phyloP scores from a whole-genome alignment of 331 rosid genomes.

The Malus hybrid region DNA sequence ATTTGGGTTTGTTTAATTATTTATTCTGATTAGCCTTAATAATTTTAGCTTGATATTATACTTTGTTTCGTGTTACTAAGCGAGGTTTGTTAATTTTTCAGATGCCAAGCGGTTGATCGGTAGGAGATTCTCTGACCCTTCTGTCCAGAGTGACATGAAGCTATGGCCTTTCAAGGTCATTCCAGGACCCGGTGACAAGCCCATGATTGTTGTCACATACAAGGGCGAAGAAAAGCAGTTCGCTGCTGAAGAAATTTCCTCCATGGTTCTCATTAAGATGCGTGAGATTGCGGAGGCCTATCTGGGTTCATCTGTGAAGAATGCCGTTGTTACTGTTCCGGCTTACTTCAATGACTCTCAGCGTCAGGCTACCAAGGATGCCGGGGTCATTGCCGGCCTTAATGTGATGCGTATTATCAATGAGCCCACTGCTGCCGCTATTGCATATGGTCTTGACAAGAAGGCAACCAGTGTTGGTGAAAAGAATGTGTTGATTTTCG shows the following conservation, averaged over 20 bases:
- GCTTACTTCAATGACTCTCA: constrained; percentile 76
- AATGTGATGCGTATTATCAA: constrained; percentile 63
- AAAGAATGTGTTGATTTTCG: constrained; percentile 67
- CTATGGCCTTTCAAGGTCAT: constrained; percentile 69
- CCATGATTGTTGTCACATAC: constrained; percentile 56
- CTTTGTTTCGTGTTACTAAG: neutral
- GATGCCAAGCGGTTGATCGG: constrained; percentile 79
- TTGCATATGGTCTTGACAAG: constrained; percentile 76
- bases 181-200: constrained; percentile 60
- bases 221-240: constrained; percentile 70
- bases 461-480: constrained; percentile 63
- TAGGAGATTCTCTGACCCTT: constrained; percentile 47
- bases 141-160: constrained; percentile 71
- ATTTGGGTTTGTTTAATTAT: too few species aligned
- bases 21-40: neutral
- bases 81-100: neutral
- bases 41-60: neutral
- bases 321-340: constrained; percentile 69
- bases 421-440: constrained; percentile 78
- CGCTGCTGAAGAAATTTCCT: constrained; percentile 67
- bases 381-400: constrained; percentile 63
- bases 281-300: constrained; percentile 77
- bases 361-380: constrained; percentile 77
- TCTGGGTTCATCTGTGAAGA: constrained; percentile 52
- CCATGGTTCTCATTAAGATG: constrained; percentile 75